phyloP scores from a whole-genome alignment of 306 rosid species.

The Cucurbita pepo region DNA sequence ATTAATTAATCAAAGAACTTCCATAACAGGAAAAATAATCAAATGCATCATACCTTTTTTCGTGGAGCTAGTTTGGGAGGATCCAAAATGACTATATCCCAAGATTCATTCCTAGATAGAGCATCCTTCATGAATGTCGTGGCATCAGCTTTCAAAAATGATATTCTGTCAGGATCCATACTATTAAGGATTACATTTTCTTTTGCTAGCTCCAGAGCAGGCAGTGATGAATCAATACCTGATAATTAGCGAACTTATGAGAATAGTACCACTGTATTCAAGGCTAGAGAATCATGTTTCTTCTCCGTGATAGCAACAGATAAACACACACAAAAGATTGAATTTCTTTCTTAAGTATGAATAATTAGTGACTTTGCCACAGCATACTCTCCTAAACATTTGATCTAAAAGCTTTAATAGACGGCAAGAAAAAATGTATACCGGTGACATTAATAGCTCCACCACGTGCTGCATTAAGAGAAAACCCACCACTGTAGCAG shows the following conservation, averaged over 20 bases:
- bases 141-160: constrained; percentile 65
- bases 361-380: neutral
- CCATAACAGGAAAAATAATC: neutral
- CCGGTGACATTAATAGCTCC: constrained; percentile 80
- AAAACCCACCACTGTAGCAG: constrained; percentile 91
- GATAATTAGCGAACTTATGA: neutral
- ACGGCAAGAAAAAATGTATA: constrained; percentile 14
- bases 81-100: constrained; percentile 78
- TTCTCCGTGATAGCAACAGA: too few species aligned
- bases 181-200: constrained; percentile 66
- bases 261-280: neutral
- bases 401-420: neutral
- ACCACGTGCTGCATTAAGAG: constrained; percentile 65
- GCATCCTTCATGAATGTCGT: constrained; percentile 68
- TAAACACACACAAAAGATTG: too few species aligned
- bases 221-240: constrained; percentile 70
- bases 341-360: too few species aligned
- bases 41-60: constrained; percentile 35
- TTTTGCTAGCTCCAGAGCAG: constrained; percentile 73
- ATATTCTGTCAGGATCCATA: constrained; percentile 57
- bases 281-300: neutral
- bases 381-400: neutral
- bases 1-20: neutral
- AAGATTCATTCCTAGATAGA: constrained; percentile 49
- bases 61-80: constrained; percentile 93